These are phyloP conservation scores for Pleurotus platypus DNA, from an alignment of 768 basidiomycete genomes.

Conservation along the genomic window DNA sequence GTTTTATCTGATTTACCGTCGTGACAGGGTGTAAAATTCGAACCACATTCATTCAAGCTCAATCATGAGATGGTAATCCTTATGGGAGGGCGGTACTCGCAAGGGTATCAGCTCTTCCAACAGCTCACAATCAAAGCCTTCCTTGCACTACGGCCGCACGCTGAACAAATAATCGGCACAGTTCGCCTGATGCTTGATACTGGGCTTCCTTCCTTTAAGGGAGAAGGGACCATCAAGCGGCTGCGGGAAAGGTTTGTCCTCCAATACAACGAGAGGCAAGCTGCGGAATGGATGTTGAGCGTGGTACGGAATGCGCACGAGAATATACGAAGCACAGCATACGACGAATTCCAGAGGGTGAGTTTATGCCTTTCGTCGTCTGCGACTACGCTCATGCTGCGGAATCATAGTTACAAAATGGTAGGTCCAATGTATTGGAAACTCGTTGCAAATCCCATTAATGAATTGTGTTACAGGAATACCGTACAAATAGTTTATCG, in stretches of 20 bases:
- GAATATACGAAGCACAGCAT: slow-evolving; percentile 88
- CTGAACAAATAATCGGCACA: slow-evolving; percentile 85
- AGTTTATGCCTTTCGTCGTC: slow-evolving; percentile 19
- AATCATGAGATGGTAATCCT: slow-evolving; percentile 98
- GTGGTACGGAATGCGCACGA: slow-evolving; percentile 91
- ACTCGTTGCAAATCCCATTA: neutral
- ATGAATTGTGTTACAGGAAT: slow-evolving; percentile 27
- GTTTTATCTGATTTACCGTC: neutral
- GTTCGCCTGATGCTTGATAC: slow-evolving; percentile 94
- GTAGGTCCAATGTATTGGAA: slow-evolving; percentile 17
- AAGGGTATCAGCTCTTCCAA: slow-evolving; percentile 93
- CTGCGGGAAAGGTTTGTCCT: slow-evolving; percentile 85
- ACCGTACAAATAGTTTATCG: slow-evolving; percentile 34
- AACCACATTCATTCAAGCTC: slow-evolving; percentile 96
- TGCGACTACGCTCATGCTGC: neutral
- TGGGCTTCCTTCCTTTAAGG: slow-evolving; percentile 94
- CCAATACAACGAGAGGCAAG: slow-evolving; percentile 80
- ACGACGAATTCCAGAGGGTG: slow-evolving; percentile 94
- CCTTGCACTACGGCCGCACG: slow-evolving; percentile 92
- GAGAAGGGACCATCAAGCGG: slow-evolving; percentile 85
- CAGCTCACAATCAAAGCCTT: slow-evolving; percentile 95
- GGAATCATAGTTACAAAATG: slow-evolving; percentile 32
- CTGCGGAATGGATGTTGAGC: slow-evolving; percentile 91
- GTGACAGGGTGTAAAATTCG: slow-evolving; percentile 92
- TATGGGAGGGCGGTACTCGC: slow-evolving; percentile 94